These are phyloP conservation scores for Sedum album DNA, from an alignment of 164 flowering plant genomes.

Conservation along the genomic window DNA sequence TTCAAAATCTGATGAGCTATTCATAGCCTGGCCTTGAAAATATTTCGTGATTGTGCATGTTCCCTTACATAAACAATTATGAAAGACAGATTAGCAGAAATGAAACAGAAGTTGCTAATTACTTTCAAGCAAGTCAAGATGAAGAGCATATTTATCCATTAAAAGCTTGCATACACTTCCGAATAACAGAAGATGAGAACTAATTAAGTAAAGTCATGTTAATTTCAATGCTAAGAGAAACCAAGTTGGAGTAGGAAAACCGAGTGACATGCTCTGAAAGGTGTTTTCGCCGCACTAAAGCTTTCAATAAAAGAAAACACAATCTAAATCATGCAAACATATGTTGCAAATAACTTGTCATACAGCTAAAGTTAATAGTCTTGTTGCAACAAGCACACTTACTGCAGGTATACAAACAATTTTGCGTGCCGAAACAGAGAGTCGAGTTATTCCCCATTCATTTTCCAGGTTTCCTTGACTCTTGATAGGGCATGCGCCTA, in stretches of 20 bases:
- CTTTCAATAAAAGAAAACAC: neutral
- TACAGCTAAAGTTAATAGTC: neutral
- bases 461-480: constrained; percentile 26
- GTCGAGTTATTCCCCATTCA: constrained; percentile 70
- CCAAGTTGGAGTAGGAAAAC: neutral
- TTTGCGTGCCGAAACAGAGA: constrained; percentile 86
- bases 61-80: constrained; percentile 9
- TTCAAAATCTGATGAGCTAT: constrained; percentile 10
- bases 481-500: constrained; percentile 35
- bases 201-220: neutral
- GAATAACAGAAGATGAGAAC: neutral
- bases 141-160: neutral
- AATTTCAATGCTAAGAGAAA: too few species aligned
- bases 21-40: constrained; percentile 12
- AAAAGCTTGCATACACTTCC: neutral
- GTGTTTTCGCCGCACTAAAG: neutral
- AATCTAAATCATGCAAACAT: neutral
- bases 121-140: neutral
- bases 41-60: neutral
- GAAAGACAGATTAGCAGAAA: neutral
- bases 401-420: constrained; percentile 62
- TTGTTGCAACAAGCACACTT: constrained; percentile 19
- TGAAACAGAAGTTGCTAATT: neutral
- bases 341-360: too few species aligned
- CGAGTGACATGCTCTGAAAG: neutral